A percentile compares a stretch with the other conserved stretches of the same genome.
phyloP scores from a whole-genome alignment of 225 moss, liverwort and hornwort species.

The Polytrichum formosum region DNA sequence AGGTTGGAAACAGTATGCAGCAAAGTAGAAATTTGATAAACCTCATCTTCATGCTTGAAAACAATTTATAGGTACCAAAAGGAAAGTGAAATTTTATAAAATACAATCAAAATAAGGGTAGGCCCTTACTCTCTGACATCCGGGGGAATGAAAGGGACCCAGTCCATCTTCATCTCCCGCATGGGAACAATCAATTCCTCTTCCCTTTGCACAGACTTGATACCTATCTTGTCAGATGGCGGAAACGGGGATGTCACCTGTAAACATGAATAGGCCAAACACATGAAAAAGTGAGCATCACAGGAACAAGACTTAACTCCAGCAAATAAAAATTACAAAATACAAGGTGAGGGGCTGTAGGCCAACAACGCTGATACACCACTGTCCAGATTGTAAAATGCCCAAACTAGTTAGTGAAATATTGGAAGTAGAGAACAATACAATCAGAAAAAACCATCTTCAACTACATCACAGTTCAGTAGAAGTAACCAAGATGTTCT shows the following conservation, averaged over 20 bases:
- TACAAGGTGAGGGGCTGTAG: no score
- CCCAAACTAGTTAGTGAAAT: neutral
- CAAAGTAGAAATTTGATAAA: neutral
- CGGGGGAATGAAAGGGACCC: slow-evolving; percentile 85
- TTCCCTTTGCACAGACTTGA: slow-evolving; percentile 92
- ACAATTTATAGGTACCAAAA: no score
- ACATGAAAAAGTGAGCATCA: no score
- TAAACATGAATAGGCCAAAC: neutral
- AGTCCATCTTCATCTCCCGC: slow-evolving; percentile 99
- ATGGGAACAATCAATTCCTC: slow-evolving; percentile 90
- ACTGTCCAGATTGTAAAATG: no score
- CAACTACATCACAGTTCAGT: neutral
- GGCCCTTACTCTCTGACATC: slow-evolving; percentile 63
- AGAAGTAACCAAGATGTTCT: neutral
- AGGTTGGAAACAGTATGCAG: no score
- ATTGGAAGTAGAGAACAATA: neutral
- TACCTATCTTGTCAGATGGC: slow-evolving; percentile 91
- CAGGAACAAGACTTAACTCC: no score
- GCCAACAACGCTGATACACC: no score
- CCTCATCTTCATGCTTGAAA: neutral
- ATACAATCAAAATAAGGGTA: neutral
- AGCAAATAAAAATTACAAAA: no score
- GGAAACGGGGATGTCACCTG: slow-evolving; percentile 83
- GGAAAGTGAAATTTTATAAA: neutral
- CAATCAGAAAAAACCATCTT: no score